A percentile compares a stretch with the other conserved stretches of the same genome.
Evolutionary conservation across 75 land plant species (phyloP).

Genomic region (Sequoia sempervirens): DNA sequence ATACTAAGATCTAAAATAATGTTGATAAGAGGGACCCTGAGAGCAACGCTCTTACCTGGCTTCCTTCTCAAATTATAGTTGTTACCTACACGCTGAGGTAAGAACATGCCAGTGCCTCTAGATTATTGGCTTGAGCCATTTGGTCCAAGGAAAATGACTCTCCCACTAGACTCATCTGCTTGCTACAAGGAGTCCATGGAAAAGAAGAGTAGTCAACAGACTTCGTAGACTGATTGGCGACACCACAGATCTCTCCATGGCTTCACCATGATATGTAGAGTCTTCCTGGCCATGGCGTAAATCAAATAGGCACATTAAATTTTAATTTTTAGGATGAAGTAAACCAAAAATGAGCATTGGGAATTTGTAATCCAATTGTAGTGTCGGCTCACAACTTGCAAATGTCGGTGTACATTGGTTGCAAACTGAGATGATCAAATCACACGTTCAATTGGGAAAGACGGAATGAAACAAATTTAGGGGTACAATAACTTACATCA

Average conservation of each 20-base stretch:
- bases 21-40: neutral
- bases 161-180: constrained; percentile 19
- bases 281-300: too few relatives aligned
- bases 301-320: too few relatives aligned
- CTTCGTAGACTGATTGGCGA: neutral
- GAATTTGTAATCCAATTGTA: too few relatives aligned
- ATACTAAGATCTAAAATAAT: neutral
- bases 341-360: too few relatives aligned
- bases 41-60: constrained; percentile 23
- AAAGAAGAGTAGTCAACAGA: constrained; percentile 10
- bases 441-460: too few relatives aligned
- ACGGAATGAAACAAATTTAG: too few relatives aligned
- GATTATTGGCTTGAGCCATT: constrained; percentile 38
- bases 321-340: too few relatives aligned
- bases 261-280: too few relatives aligned
- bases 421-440: too few relatives aligned
- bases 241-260: neutral
- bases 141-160: constrained; percentile 36
- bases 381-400: too few relatives aligned
- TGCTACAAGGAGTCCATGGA: constrained; percentile 24
- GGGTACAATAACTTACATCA: too few relatives aligned
- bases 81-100: constrained; percentile 45
- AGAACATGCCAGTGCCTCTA: constrained; percentile 73
- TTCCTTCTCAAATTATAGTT: constrained; percentile 37
- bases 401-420: too few relatives aligned